Conservation (phyloP, 2,329 filamentous ascomycete genomes). For the Trichoderma pleuroti region DNA sequence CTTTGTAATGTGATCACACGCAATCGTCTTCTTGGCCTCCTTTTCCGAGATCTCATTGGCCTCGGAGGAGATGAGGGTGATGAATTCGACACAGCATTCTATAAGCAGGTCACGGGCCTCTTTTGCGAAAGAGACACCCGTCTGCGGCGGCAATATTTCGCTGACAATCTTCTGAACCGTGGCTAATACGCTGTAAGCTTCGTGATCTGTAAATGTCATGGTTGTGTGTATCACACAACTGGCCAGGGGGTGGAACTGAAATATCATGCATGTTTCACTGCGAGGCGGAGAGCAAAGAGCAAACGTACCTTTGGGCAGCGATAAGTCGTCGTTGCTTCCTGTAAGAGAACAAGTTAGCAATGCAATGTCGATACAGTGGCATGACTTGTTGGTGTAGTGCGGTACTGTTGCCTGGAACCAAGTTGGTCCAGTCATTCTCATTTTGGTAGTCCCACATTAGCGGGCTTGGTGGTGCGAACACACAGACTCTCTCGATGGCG, state of each 20-base stretch:
- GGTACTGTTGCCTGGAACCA: slow-evolving; percentile 25
- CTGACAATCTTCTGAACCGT: slow-evolving; percentile 84
- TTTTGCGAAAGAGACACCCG: slow-evolving; percentile 83
- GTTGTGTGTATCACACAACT: background rate
- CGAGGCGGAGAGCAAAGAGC: background rate
- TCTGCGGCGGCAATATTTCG: slow-evolving; percentile 78
- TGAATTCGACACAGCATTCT: slow-evolving; percentile 98
- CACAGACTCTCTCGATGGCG: background rate
- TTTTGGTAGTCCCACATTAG: background rate
- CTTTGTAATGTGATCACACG: slow-evolving; percentile 95
- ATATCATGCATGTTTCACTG: background rate
- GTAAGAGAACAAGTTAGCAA: slow-evolving; percentile 31
- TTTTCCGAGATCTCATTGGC: slow-evolving; percentile 99
- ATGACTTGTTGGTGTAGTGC: background rate
- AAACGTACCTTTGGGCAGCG: slow-evolving; percentile 58
- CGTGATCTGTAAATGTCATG: background rate
- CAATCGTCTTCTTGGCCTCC: slow-evolving; percentile 98
- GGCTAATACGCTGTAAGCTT: slow-evolving; percentile 42
- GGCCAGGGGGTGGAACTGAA: background rate
- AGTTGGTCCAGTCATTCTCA: slow-evolving; percentile 23
- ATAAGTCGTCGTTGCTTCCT: slow-evolving; percentile 61
- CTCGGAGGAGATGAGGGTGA: slow-evolving; percentile 96
- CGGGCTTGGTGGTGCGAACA: background rate
- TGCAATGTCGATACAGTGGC: background rate
- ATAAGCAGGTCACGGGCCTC: slow-evolving; percentile 94